phyloP scores from a whole-genome alignment of 1,284 basidiomycete species.

The Cryptococcus wingfieldii region DNA sequence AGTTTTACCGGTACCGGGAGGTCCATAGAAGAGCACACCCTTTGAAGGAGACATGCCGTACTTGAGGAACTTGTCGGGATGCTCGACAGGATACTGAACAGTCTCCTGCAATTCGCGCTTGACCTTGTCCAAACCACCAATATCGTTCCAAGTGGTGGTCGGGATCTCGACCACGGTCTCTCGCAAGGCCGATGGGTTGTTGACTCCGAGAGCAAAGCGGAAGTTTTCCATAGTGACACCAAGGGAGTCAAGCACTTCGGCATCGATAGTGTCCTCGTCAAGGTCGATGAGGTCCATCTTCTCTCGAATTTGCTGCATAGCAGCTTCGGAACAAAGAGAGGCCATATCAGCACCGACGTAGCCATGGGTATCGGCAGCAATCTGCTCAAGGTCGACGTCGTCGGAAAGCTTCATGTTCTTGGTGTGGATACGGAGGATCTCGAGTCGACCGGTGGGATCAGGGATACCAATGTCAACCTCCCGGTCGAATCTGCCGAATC shows the following conservation, averaged over 20 bases:
- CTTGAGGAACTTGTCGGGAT: slow-evolving; percentile 99
- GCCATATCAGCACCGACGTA: slow-evolving; percentile 98
- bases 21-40: slow-evolving; percentile 95
- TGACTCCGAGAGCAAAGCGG: slow-evolving; percentile 83
- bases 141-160: slow-evolving; percentile 96
- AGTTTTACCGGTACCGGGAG: slow-evolving; percentile 98
- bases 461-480: slow-evolving; percentile 99
- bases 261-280: slow-evolving; percentile 92
- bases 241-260: slow-evolving; percentile 91
- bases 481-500: slow-evolving; percentile 98
- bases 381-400: slow-evolving; percentile 97
- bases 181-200: slow-evolving; percentile 93
- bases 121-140: slow-evolving; percentile 98
- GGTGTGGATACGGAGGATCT: slow-evolving; percentile 97
- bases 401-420: slow-evolving; percentile 99
- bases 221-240: slow-evolving; percentile 99
- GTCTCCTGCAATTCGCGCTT: slow-evolving; percentile 99
- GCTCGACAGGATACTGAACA: slow-evolving; percentile 98
- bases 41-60: slow-evolving; percentile 99
- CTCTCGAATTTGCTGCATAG: slow-evolving; percentile 98
- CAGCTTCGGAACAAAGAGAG: slow-evolving; percentile 91
- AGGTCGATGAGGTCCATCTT: slow-evolving; percentile 96
- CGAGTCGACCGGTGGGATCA: slow-evolving; percentile 95
- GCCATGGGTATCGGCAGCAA: slow-evolving; percentile 97
- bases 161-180: slow-evolving; percentile 96